Evolutionary conservation across 441 rosid genomes (phyloP), one percentile per base, ranked within the genome.

Genomic region (Pelargonium fulgidum): DNA sequence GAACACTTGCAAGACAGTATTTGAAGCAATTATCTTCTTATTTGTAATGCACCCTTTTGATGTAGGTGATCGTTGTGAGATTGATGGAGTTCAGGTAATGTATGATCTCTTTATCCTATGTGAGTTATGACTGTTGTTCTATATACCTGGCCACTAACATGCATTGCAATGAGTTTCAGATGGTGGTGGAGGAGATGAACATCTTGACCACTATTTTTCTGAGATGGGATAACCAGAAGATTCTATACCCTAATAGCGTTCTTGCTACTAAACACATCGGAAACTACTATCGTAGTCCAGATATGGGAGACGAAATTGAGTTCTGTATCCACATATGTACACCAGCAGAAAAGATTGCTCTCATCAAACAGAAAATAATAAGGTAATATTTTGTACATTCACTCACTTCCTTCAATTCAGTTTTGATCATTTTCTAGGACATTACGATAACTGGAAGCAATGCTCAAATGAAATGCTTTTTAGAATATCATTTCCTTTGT

Each of bases 281-380:
- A 17, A 90, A 92, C 88, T 63, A 52, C 62, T 81, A 88, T 44
- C 91, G 95, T 0, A 92, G 98, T 70, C 98, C 96, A 0, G 95
- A 87, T 61, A 92, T 92, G 98, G 86, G 85, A 54, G 98, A 92
- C 8, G 81, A 71, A 7, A 75, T 92, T 1, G 85, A 83, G 62
- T 92, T 87, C 83, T 78, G 56, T 7, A 36, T 92, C 80, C 96
- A 90, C 47, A 48, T 90, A 12, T 73, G 87, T 1, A 90, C 98
- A 42, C 96, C 95, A 0, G 75, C 84, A 0, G 96, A 92, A 68
- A 89, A 85, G 74, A 73, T 90, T 52, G 82, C 80, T 13, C 54
- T 72, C 54, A 77, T 92, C 61, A 87, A 75, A 68, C 90, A 88
- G 29, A 81, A 80, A 72, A 86, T 91, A 70, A 24, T 64, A 33